Conservation (phyloP, 2,329 filamentous ascomycete genomes). For the Sclerotinia subarctica region DNA sequence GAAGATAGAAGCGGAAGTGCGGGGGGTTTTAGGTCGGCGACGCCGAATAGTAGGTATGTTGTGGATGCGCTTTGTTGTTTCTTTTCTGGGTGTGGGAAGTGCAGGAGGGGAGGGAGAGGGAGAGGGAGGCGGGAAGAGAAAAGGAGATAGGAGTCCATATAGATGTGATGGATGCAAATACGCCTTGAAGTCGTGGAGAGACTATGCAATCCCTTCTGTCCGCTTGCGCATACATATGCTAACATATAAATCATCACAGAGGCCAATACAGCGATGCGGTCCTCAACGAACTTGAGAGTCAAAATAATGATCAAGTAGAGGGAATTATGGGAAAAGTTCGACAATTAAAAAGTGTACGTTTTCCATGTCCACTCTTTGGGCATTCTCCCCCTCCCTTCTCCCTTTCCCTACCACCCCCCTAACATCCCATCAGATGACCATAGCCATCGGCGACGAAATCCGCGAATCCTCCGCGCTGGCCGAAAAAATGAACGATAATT, state of each 20-base stretch:
- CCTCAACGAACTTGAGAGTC: constrained; percentile 88
- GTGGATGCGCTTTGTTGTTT: not conserved
- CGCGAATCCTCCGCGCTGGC: constrained; percentile 82
- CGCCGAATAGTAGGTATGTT: constrained; percentile 65
- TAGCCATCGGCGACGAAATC: constrained; percentile 94
- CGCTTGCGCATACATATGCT: not conserved
- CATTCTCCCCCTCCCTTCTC: not conserved
- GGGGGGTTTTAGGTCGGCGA: constrained; percentile 60
- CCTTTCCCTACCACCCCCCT: not conserved
- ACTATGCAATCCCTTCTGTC: no score
- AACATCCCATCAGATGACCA: constrained; percentile 62
- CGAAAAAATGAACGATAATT: constrained; percentile 93
- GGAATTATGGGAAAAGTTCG: constrained; percentile 89
- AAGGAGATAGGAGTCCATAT: constrained; percentile 4
- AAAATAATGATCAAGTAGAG: constrained; percentile 87
- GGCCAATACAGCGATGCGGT: constrained; percentile 93
- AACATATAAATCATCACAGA: constrained; percentile 42
- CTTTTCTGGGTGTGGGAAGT: not conserved
- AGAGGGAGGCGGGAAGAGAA: not conserved
- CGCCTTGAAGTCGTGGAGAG: not conserved
- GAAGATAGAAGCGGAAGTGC: constrained; percentile 5
- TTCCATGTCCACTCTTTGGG: not conserved
- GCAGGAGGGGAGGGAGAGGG: not conserved
- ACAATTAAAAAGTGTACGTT: constrained; percentile 80
- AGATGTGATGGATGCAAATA: not conserved